Evolutionary conservation across 768 basidiomycete species (phyloP).

Genomic region (Hygrocybe punicea): DNA sequence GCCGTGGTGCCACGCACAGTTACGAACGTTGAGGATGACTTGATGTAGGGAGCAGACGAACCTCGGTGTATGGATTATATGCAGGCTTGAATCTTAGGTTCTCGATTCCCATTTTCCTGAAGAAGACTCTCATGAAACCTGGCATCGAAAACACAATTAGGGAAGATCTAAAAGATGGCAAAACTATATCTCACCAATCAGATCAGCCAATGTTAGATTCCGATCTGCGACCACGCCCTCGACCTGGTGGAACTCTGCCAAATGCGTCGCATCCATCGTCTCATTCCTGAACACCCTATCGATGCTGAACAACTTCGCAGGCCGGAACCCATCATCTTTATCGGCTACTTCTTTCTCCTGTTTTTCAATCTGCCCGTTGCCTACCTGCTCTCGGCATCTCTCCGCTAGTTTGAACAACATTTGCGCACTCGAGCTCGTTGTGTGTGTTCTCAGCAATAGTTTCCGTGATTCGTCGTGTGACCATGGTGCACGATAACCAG

Average conservation of each 20-base stretch:
- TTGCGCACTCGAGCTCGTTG: conserved; percentile 88
- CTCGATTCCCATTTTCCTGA: conserved; percentile 94
- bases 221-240: conserved; percentile 98
- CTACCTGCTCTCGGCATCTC: conserved; percentile 61
- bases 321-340: conserved; percentile 72
- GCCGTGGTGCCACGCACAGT: not conserved
- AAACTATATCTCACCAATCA: conserved; percentile 65
- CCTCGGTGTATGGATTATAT: conserved; percentile 98
- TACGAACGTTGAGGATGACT: not conserved
- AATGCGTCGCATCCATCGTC: conserved; percentile 95
- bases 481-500: conserved; percentile 98
- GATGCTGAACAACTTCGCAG: conserved; percentile 94
- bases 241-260: conserved; percentile 99
- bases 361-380: conserved; percentile 16
- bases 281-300: conserved; percentile 99
- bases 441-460: conserved; percentile 92
- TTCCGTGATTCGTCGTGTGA: conserved; percentile 87
- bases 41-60: conserved; percentile 30
- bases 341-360: conserved; percentile 22
- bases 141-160: not conserved
- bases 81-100: conserved; percentile 97
- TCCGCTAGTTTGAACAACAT: conserved; percentile 96
- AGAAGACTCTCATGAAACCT: conserved; percentile 99
- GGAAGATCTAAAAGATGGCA: not conserved
- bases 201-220: conserved; percentile 85